phyloP scores from a whole-genome alignment of 768 basidiomycete species.

The Rhodotorula sphaerocarpa region DNA sequence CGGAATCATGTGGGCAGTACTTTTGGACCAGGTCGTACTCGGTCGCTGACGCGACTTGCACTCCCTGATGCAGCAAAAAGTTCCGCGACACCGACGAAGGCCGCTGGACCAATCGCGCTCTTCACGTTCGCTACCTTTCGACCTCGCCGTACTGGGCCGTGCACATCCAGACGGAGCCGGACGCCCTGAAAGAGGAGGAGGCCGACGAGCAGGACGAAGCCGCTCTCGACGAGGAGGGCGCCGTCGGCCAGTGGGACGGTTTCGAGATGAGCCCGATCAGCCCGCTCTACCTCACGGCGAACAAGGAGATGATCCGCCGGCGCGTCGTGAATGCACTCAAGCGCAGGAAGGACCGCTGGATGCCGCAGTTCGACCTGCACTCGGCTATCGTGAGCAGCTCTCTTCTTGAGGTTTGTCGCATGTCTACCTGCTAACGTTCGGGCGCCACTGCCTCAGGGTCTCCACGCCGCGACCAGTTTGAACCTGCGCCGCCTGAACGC shows the following conservation, averaged over 20 bases:
- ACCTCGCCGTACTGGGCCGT: constrained; percentile 50
- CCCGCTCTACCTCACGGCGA: constrained; percentile 23
- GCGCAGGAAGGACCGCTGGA: constrained; percentile 60
- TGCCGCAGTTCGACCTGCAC: constrained; percentile 68
- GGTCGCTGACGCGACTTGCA: neutral
- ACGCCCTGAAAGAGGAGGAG: constrained; percentile 38
- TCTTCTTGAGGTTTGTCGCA: neutral
- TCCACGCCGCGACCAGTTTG: constrained; percentile 57
- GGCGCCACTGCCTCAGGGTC: too few relatives aligned
- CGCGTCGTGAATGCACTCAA: constrained; percentile 66
- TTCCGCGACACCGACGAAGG: constrained; percentile 31
- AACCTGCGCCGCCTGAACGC: constrained; percentile 76
- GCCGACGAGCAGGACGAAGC: constrained; percentile 43
- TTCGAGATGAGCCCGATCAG: constrained; percentile 38
- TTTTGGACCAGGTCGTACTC: neutral
- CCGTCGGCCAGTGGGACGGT: neutral
- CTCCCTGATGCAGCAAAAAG: constrained; percentile 31
- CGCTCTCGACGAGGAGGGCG: constrained; percentile 11
- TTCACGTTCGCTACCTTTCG: constrained; percentile 78
- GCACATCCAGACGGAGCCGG: constrained; percentile 18
- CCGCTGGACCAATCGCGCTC: constrained; percentile 56
- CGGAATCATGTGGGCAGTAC: constrained; percentile 57
- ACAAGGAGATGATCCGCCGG: constrained; percentile 54
- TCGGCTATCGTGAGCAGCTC: constrained; percentile 57
- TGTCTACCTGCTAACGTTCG: too few relatives aligned